Base-by-base conservation (phyloP, 352 stramenopile species). In the Elongisporangium undulatum region DNA sequence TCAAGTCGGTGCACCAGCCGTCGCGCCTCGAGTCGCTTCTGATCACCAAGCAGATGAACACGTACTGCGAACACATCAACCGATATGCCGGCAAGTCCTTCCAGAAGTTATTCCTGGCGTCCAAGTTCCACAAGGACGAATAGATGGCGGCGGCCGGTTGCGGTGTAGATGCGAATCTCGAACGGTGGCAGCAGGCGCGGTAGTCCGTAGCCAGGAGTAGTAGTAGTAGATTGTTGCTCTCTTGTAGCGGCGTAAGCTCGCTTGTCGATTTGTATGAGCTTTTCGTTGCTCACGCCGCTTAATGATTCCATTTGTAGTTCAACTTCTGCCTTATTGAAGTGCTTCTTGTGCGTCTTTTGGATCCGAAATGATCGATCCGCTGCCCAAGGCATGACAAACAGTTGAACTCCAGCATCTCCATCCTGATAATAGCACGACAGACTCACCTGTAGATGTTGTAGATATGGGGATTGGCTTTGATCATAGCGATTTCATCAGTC, bases 11-110 rank as follows among this genome's bases (percentile, higher is more conserved):
- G 51, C 83, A 91, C 71, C 87, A 95, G 68, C 87, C 87, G 10
- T 94, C 84, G 67, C 85, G 85, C 48, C 77, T 96, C 53, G 89
- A 96, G 68, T 85, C 87, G 62, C 83, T 96, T 51, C 69, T 96
- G 49, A 94, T 95, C 72, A 93, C 84, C 59, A 96, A 95, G 73
- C 89, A 97, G 76, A 96, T 96, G 79, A 94, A 94, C 74, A 93
- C 84, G 74, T 96, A 96, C 81, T 96, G 87, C 69, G 83, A 96
- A 67, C 85, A 95, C 75, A 93, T 97, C 69, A 96, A 96, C 74
- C 82, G 83, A 54, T 96, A 95, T 71, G 79, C 87, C 51, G 88
- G 87, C 66, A 94, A 93, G 67, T 93, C 82, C 22, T 96, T 96
- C 74, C 80, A 94, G 71, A 97, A 97, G 72, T 79, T 97, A 21